Base-by-base conservation (phyloP, 2,329 filamentous ascomycete species). In the Aureobasidium uvarum region DNA sequence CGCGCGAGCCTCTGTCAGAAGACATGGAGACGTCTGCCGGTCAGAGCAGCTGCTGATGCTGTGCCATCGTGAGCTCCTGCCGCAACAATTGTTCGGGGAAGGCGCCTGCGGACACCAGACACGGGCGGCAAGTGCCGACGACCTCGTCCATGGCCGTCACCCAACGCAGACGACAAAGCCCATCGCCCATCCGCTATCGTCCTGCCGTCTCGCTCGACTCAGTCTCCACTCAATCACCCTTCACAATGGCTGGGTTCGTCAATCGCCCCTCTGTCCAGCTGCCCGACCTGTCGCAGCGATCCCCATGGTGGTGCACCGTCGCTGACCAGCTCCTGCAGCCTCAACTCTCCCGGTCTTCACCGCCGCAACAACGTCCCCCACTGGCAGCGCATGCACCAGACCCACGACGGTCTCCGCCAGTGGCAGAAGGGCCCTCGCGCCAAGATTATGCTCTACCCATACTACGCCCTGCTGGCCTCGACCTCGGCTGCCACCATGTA, bases 361-460 rank as follows among this genome's bases (percentile, higher is more conserved):
- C 87, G 88, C 78, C 84, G 85, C 77, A 94, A 94, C 85, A 85
- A 84, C 74, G 90, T 93, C 73, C 89, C 89, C 66, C 74, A 89
- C 76, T 84, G 89, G 81, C 90, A 94, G 84, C 83, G 85, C 74
- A 79, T 85, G 72, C 92, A 91, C 83, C 90, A 92, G 81, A 81
- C 84, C 70, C 87, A 90, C 72, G 89, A 89, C 78, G 86, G 85
- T 73, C 79, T 86, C 71, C 86, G 90, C 74, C 79, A 91, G 77
- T 93, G 90, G 90, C 82, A 85, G 79, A 92, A 92, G 80, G 81
- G 84, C 81, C 80, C 86, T 70, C 85, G 86, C 75, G 89, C 87
- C 82, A 85, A 81, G 74, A 75, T 80, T 72, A 77, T 90, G 76
- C 80, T 92, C 72, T 83, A 85, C 68, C 89, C 88, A 71, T 94